Evolutionary conservation across 768 basidiomycete species (phyloP).

Genomic region (Suillus americanus): DNA sequence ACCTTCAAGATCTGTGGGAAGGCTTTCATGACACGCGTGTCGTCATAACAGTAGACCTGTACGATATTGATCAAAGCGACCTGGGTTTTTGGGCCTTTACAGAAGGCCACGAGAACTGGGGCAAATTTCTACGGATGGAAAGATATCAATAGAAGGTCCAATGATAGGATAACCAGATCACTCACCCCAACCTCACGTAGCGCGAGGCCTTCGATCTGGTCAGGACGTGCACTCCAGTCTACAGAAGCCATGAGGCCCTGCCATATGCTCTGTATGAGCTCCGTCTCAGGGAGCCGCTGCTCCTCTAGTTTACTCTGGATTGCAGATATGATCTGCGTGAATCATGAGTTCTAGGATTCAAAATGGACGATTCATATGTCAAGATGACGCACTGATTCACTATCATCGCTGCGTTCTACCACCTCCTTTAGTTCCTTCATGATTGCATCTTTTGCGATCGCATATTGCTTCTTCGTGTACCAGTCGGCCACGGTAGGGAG

Average conservation of each 20-base stretch:
- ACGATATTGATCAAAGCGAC: conserved; percentile 94
- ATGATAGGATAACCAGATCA: conserved; percentile 10
- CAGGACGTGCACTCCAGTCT: conserved; percentile 87
- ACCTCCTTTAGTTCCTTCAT: conserved; percentile 67
- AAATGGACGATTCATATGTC: conserved; percentile 1
- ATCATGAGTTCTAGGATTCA: conserved; percentile 9
- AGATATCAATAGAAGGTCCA: background rate
- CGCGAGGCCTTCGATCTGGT: conserved; percentile 90
- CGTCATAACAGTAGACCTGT: conserved; percentile 95
- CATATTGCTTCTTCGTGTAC: conserved; percentile 90
- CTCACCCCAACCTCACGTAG: conserved; percentile 84
- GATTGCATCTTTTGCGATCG: conserved; percentile 77
- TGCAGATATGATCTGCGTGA: conserved; percentile 70
- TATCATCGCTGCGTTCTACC: conserved; percentile 65
- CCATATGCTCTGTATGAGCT: conserved; percentile 90
- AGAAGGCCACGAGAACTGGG: conserved; percentile 88
- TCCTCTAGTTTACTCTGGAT: conserved; percentile 76
- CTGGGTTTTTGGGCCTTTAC: conserved; percentile 83
- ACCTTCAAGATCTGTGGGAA: conserved; percentile 96
- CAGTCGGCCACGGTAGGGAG: conserved; percentile 85
- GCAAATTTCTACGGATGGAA: conserved; percentile 63
- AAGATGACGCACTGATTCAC: conserved; percentile 56
- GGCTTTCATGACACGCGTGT: conserved; percentile 90
- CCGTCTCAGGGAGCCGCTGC: conserved; percentile 79
- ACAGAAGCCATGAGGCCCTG: conserved; percentile 84